Evolutionary conservation across 257 asterid genomes (phyloP), one percentile per base, ranked within the genome.

Genomic region (Thymus quinquecostatus): DNA sequence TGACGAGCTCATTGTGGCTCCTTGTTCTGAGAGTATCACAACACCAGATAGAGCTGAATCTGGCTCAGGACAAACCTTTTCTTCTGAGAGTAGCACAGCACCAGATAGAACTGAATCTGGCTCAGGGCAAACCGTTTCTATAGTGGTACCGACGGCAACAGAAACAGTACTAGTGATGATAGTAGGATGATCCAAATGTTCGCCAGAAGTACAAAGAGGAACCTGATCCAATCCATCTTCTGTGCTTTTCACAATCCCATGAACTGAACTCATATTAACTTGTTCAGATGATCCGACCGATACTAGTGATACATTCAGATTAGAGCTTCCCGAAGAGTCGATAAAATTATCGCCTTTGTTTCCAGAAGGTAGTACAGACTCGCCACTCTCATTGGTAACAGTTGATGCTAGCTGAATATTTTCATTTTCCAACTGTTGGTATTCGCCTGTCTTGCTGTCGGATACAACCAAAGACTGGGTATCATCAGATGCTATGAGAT

Each of bases 51-150:
- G 6, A 2, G 6, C 44, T 38, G 44, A 38, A 38, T 38, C 44
- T 38, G 44, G 44, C 6, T 38, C 44, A 38, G 44, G 3, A 38
- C 44, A 38, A 6, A 38, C 44, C 6, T 38, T 38, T 38, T 38
- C 49, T 61, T 68, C 73, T 40, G 71, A 74, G 30, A 78, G 72
- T 65, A 13, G 71, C 75, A 58, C 70, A 53, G 68, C 58, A 62
- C 70, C 76, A 71, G 80, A 69, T 56, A 74, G 57, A 69, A 41
- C 76, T 65, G 85, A 69, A 80, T 60, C 79, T 58, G 66, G 63
- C 67, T 77, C 82, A 29, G 50, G 55, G 51, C 57, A 29, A 55
- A 72, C 82, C 57, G 74, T 85, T 27, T 53, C 78, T 68, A 57
- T 36, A 49, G 33, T 27, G 3, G 81, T 69, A 71, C 78, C 64